A percentile compares a stretch with the other conserved stretches of the same genome.
Conservation (phyloP, 306 rosid genomes). For the Vigna angularis region DNA sequence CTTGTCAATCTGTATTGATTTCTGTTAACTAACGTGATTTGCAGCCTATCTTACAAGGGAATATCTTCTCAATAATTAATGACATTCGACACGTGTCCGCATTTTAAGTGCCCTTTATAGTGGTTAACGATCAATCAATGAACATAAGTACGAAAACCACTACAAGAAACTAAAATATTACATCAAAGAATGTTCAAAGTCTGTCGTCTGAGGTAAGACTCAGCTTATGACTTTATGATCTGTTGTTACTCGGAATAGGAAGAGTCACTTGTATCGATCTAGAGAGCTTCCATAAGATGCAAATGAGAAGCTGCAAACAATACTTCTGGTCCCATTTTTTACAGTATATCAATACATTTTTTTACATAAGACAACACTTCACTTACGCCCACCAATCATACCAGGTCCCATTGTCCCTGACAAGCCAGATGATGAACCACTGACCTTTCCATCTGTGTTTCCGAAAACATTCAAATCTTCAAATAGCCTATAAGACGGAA, state of each 20-base stretch:
- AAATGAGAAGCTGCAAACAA: conserved; percentile 44
- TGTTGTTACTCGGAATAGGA: conserved; percentile 27
- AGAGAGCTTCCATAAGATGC: conserved; percentile 42
- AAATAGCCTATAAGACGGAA: conserved; percentile 87
- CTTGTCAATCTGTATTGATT: background rate
- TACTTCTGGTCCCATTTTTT: conserved; percentile 38
- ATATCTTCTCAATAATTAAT: background rate
- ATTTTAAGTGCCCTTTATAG: background rate
- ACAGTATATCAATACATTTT: conserved; percentile 57
- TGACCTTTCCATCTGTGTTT: conserved; percentile 69
- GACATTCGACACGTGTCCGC: background rate
- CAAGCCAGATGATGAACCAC: conserved; percentile 65
- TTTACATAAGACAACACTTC: conserved; percentile 42
- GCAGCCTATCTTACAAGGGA: background rate
- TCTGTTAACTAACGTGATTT: background rate
- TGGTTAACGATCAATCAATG: conserved; percentile 15
- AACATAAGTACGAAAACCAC: conserved; percentile 14
- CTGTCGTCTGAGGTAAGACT: conserved; percentile 42
- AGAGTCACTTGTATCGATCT: conserved; percentile 44
- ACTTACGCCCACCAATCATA: conserved; percentile 95
- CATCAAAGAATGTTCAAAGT: conserved; percentile 54
- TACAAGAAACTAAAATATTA: conserved; percentile 49
- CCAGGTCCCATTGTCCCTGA: conserved; percentile 88
- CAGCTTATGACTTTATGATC: conserved; percentile 49
- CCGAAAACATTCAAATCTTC: conserved; percentile 98